These are phyloP conservation scores for Aspergillus pseudonomiae DNA, from an alignment of 2,329 filamentous ascomycete genomes.

Conservation along the genomic window DNA sequence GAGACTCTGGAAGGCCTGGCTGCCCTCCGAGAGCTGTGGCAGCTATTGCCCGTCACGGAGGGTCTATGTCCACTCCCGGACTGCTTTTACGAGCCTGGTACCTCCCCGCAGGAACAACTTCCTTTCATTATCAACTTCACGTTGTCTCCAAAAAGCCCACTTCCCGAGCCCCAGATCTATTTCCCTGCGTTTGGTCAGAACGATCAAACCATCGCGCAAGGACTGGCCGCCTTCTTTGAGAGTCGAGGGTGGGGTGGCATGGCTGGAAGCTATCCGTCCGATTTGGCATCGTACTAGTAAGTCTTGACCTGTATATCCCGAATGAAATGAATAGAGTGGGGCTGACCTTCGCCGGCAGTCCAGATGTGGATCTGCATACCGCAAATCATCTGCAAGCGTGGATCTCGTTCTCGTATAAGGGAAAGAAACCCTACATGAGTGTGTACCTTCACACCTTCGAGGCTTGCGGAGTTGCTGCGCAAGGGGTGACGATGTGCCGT, in stretches of 20 bases:
- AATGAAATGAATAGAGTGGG: too few relatives aligned
- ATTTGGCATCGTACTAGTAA: constrained; percentile 2
- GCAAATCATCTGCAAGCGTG: constrained; percentile 11
- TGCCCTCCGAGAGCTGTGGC: constrained; percentile 4
- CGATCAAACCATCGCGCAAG: constrained; percentile 4
- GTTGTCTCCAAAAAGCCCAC: background rate
- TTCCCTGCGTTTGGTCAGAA: constrained; percentile 11
- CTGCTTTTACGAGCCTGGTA: background rate
- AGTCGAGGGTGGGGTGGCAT: background rate
- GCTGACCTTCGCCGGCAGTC: background rate
- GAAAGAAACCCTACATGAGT: constrained; percentile 6
- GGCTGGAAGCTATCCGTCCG: background rate
- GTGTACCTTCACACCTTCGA: constrained; percentile 13
- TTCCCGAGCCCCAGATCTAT: constrained; percentile 16
- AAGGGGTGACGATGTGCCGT: background rate
- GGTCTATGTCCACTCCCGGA: background rate
- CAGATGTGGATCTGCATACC: background rate
- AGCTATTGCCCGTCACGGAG: constrained; percentile 1
- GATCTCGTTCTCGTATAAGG: constrained; percentile 10
- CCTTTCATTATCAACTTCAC: constrained; percentile 7
- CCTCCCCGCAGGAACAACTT: constrained; percentile 3
- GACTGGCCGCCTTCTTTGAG: constrained; percentile 6
- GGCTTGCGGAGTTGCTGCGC: background rate
- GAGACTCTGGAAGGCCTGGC: constrained; percentile 1
- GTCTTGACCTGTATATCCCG: background rate